Conservation (phyloP, 2,329 filamentous ascomycete genomes). For the Dactylellina parvicollis region DNA sequence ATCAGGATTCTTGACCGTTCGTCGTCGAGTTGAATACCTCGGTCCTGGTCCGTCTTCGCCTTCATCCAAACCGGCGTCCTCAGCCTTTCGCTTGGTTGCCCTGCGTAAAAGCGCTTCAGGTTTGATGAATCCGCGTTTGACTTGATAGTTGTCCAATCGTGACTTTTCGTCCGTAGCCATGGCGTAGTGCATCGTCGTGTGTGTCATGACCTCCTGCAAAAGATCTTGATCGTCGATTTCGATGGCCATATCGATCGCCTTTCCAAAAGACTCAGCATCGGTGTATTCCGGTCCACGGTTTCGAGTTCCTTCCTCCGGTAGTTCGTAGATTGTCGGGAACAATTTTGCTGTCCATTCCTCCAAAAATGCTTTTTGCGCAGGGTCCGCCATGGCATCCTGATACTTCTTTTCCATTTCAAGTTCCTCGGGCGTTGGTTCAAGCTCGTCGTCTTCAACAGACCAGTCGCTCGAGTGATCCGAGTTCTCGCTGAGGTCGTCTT, state of each 20-base stretch:
- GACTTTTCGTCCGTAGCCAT: conserved; percentile 44
- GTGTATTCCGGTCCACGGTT: conserved; percentile 36
- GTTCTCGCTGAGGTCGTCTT: conserved; percentile 40
- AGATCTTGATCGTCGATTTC: conserved; percentile 47
- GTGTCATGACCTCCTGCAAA: conserved; percentile 25
- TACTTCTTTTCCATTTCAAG: conserved; percentile 27
- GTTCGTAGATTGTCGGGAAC: conserved; percentile 40
- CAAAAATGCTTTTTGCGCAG: conserved; percentile 27
- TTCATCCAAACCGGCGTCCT: conserved; percentile 42
- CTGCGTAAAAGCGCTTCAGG: conserved; percentile 24
- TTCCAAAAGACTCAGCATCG: conserved; percentile 17
- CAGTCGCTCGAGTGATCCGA: conserved; percentile 47
- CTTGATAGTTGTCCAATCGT: conserved; percentile 34
- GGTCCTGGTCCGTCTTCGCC: conserved; percentile 38
- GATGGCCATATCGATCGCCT: conserved; percentile 34
- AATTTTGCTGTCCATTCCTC: conserved; percentile 34
- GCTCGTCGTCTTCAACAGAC: conserved; percentile 32
- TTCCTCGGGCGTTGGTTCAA: not conserved
- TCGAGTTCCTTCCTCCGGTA: conserved; percentile 27
- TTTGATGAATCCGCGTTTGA: conserved; percentile 48
- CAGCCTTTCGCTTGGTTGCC: conserved; percentile 30
- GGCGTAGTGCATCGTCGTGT: conserved; percentile 31
- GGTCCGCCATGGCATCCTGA: conserved; percentile 22
- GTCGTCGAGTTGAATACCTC: conserved; percentile 33
- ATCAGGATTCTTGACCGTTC: conserved; percentile 44